These are phyloP conservation scores for Alternaria ethzedia DNA, from an alignment of 2,329 filamentous ascomycete genomes.

Conservation along the genomic window DNA sequence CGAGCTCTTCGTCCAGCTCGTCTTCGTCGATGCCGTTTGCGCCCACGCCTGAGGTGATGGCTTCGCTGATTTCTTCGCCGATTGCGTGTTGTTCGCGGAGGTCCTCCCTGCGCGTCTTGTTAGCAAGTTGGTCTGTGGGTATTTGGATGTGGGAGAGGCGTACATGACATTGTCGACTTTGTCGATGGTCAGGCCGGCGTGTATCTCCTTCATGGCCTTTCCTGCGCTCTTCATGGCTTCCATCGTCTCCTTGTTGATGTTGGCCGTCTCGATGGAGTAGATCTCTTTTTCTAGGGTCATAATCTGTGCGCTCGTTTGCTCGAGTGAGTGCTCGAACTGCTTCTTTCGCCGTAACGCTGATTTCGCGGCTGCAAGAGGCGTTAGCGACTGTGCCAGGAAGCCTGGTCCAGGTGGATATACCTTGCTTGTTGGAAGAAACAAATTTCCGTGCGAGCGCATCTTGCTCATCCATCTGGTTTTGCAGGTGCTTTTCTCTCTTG, in stretches of 20 bases:
- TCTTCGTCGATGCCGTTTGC: constrained; percentile 79
- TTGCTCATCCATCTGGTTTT: constrained; percentile 92
- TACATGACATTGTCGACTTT: constrained; percentile 97
- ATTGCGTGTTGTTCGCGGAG: constrained; percentile 91
- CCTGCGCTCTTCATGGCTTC: constrained; percentile 92
- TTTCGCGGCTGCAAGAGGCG: constrained; percentile 73
- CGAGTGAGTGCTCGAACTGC: constrained; percentile 86
- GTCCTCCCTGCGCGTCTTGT: constrained; percentile 70
- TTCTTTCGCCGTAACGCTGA: constrained; percentile 93
- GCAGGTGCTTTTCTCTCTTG: constrained; percentile 91
- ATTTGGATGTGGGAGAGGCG: constrained; percentile 47
- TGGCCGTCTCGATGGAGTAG: constrained; percentile 94
- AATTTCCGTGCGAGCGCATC: constrained; percentile 88
- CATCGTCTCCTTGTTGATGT: constrained; percentile 97
- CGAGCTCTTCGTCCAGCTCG: constrained; percentile 85
- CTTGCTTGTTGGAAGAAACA: constrained; percentile 85
- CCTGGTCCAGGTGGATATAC: constrained; percentile 64
- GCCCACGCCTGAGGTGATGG: constrained; percentile 75
- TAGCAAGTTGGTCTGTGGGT: neutral
- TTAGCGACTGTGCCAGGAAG: neutral
- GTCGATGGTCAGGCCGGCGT: constrained; percentile 87
- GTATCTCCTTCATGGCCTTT: constrained; percentile 90
- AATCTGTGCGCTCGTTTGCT: constrained; percentile 90
- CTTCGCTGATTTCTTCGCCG: constrained; percentile 88
- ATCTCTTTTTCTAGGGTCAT: constrained; percentile 93